Evolutionary conservation across 768 basidiomycete genomes (phyloP), one percentile per base, ranked within the genome.

Genomic region (Dioszegia crocea): DNA sequence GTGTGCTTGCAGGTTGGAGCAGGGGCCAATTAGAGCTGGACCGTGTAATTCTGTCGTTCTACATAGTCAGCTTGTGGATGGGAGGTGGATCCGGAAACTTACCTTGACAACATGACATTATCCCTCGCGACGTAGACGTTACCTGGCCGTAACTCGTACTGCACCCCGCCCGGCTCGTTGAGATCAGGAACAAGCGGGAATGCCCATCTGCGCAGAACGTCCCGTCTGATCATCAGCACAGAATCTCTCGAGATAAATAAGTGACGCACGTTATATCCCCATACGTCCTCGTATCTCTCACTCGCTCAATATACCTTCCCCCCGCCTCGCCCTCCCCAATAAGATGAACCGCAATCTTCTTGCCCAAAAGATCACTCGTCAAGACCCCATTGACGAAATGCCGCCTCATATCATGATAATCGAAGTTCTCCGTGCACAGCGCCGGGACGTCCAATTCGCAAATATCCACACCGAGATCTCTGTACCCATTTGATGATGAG

Each of bases 351-450:
- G 90, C 84, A 51, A 98, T 93, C 61, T 86, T 92, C 78, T 96
- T 96, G 83, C 90, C 91, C 41, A 97, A 82, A 33, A 98, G 77
- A 76, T 99, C 96, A 14, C 91, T 93, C 0, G 90, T 94, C 64
- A 99, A 81, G 46, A 99, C 84, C 17, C 94, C 94, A 71, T 89
- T 89, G 16, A 97, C 88, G 69, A 99, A 96, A 78, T 98, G 91
- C 64, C 85, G 82, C 57, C 92, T 85, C 60, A 98, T 83, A 78
- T 93, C 91, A 14, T 86, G 85, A 71, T 93, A 97, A 78, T 98
- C 96, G 71, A 99, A 99, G 78, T 98, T 98, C 79, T 98, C 96
- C 75, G 93, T 91, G 79, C 98, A 99, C 4, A 97, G 76, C 0
- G 93, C 93, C 1, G 91, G 92, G 36, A 98, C 89, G 88, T 96